phyloP scores from a whole-genome alignment of 306 rosid genomes.

The Fragaria ananassa region DNA sequence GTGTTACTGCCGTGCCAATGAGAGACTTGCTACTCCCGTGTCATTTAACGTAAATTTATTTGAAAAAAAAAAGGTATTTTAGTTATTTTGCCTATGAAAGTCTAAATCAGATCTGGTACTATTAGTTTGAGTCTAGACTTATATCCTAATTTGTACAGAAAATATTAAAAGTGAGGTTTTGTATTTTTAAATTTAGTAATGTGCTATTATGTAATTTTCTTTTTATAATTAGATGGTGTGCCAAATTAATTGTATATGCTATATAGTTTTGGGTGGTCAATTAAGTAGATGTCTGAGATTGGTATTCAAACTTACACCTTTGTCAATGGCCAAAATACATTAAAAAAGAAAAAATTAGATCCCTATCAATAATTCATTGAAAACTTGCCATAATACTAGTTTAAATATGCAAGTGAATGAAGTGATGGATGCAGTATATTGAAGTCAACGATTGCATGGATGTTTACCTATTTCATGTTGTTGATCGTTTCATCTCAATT shows the following conservation, averaged over 20 bases:
- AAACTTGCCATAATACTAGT: neutral
- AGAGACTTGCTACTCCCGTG: too few species aligned
- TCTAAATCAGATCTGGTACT: too few species aligned
- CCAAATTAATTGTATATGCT: neutral
- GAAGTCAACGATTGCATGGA: neutral
- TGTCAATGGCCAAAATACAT: neutral
- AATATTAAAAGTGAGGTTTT: too few species aligned
- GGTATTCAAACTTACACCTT: neutral
- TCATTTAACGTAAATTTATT: too few species aligned
- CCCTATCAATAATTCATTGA: neutral
- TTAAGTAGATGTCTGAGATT: neutral
- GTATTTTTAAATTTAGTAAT: too few species aligned
- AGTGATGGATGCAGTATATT: neutral
- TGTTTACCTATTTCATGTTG: neutral
- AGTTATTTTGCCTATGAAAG: too few species aligned
- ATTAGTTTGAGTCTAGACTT: too few species aligned
- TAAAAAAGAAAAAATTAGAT: neutral
- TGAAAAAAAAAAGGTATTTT: too few species aligned
- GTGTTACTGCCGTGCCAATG: too few species aligned
- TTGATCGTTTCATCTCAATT: neutral
- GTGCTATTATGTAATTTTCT: too few species aligned
- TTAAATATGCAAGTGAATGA: neutral
- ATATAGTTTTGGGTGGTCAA: neutral
- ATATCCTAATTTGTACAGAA: too few species aligned
- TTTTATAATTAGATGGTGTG: neutral